Percentiles rank a stretch among this genome's conserved stretches.
Conservation (phyloP, 1,284 basidiomycete species). For the Vanrija pseudolonga region DNA sequence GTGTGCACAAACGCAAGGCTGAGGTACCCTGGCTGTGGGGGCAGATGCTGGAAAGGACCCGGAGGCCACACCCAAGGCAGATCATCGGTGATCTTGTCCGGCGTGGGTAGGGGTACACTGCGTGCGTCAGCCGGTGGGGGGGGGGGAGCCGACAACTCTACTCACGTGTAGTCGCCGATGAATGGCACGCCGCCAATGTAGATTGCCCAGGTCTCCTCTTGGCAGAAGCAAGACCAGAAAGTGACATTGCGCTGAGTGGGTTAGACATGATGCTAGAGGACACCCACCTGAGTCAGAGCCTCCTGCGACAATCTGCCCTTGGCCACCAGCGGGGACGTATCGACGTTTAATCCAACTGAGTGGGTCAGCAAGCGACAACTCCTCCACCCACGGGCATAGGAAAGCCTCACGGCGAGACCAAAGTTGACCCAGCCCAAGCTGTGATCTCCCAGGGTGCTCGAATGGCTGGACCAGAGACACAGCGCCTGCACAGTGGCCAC, state of each 20-base stretch:
- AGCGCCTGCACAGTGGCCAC: conserved; percentile 60
- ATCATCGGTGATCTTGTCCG: conserved; percentile 22
- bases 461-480: conserved; percentile 58
- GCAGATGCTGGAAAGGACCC: not conserved
- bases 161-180: conserved; percentile 22
- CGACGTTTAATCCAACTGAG: conserved; percentile 28
- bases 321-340: conserved; percentile 17
- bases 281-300: not conserved
- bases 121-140: not conserved
- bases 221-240: conserved; percentile 30
- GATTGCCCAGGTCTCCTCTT: conserved; percentile 30
- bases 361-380: not conserved
- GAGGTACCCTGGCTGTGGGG: conserved; percentile 8
- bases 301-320: conserved; percentile 20
- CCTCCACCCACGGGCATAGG: conserved; percentile 23
- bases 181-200: conserved; percentile 29
- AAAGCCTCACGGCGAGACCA: conserved; percentile 21
- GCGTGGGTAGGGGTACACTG: conserved; percentile 17
- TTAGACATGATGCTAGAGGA: too few relatives aligned
- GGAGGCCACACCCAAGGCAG: conserved; percentile 21
- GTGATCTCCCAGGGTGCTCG: conserved; percentile 51
- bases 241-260: conserved; percentile 21
- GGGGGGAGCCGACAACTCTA: not conserved
- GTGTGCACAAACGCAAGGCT: conserved; percentile 12
- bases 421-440: conserved; percentile 27